A percentile compares a stretch with the other conserved stretches of the same genome.
Conservation (phyloP, 768 basidiomycete genomes). For the Psilocybe cyanescens region DNA sequence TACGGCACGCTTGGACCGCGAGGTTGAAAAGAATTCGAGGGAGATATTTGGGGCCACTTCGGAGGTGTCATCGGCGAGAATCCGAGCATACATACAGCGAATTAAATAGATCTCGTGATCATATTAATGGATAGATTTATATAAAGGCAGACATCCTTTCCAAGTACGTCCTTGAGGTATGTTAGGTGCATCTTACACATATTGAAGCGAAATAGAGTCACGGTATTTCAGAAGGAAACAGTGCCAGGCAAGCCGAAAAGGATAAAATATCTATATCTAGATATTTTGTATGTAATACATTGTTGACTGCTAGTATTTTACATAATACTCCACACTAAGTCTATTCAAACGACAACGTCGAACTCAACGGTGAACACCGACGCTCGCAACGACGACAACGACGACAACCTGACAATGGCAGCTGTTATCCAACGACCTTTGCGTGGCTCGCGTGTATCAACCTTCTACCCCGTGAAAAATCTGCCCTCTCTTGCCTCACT, state of each 20-base stretch:
- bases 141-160: neutral
- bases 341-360: neutral
- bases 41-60: slow-evolving; percentile 7
- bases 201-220: too few relatives aligned
- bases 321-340: neutral
- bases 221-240: too few relatives aligned
- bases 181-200: too few relatives aligned
- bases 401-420: slow-evolving; percentile 29
- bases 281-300: too few relatives aligned
- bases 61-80: slow-evolving; percentile 6
- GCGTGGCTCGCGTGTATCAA: slow-evolving; percentile 77
- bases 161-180: neutral
- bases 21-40: slow-evolving; percentile 9
- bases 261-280: too few relatives aligned
- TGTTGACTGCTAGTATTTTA: neutral
- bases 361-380: neutral
- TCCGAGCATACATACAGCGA: neutral
- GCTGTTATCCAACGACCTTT: slow-evolving; percentile 63
- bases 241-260: too few relatives aligned
- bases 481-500: slow-evolving; percentile 73
- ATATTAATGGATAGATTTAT: neutral
- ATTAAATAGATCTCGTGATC: neutral
- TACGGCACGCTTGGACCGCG: slow-evolving; percentile 2
- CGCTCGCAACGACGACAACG: slow-evolving; percentile 4
- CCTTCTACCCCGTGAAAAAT: slow-evolving; percentile 77